phyloP scores from a whole-genome alignment of 192 early-diverging fungal genomes.

The Backusella mclennaniae region DNA sequence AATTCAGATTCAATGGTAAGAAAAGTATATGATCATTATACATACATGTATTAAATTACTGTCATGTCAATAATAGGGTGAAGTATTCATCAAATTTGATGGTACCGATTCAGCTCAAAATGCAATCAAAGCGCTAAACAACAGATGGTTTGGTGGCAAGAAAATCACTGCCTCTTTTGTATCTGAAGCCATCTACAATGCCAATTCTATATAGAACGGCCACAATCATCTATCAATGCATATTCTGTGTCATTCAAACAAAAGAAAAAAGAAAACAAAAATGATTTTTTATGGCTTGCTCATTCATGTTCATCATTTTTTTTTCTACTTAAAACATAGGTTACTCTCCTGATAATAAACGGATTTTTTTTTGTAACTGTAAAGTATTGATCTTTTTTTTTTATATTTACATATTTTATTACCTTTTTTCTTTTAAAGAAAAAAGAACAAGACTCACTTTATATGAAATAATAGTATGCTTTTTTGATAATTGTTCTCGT shows the following conservation, averaged over 20 bases:
- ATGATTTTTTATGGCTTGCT: neutral
- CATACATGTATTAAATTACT: neutral
- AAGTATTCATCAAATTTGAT: slow-evolving; percentile 85
- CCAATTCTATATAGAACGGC: slow-evolving; percentile 30
- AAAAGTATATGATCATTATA: too few species aligned
- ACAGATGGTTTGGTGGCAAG: slow-evolving; percentile 90
- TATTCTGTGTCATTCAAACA: neutral
- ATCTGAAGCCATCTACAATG: slow-evolving; percentile 35
- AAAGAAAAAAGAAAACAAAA: neutral
- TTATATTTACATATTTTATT: neutral
- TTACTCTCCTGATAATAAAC: neutral
- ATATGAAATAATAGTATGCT: neutral
- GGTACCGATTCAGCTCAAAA: slow-evolving; percentile 57
- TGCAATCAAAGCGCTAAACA: slow-evolving; percentile 74
- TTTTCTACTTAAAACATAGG: neutral
- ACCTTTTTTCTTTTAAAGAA: neutral
- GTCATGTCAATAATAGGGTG: slow-evolving; percentile 48
- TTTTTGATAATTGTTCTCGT: neutral
- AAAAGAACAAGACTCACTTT: neutral
- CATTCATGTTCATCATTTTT: neutral
- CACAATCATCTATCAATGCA: neutral
- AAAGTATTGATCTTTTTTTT: neutral
- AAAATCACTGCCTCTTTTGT: slow-evolving; percentile 43
- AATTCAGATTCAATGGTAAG: slow-evolving; percentile 61
- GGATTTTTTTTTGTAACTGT: neutral